Evolutionary conservation across 2,329 filamentous ascomycete genomes (phyloP).

Genomic region (Xylaria sp.): DNA sequence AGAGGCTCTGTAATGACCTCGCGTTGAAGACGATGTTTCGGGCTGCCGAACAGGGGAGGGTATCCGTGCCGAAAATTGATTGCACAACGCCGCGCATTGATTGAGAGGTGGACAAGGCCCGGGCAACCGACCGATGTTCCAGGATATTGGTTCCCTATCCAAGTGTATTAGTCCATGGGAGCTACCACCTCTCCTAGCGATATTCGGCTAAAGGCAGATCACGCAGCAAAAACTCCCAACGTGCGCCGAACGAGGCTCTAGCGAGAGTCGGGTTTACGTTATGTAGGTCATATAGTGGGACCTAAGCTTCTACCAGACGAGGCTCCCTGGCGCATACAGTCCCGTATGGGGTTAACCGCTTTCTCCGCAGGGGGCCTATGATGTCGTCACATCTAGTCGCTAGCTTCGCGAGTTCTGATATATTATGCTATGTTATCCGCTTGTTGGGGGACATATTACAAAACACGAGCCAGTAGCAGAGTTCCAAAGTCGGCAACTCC

Average conservation of each 20-base stretch:
- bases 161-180: constrained; percentile 38
- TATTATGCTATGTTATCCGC: not conserved
- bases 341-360: not conserved
- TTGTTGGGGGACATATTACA: not conserved
- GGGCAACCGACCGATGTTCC: constrained; percentile 55
- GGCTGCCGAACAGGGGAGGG: constrained; percentile 28
- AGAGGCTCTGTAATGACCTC: not conserved
- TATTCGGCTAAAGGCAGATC: constrained; percentile 57
- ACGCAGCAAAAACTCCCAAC: constrained; percentile 44
- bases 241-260: constrained; percentile 31
- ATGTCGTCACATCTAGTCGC: not conserved
- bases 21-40: constrained; percentile 14
- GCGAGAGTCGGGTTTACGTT: constrained; percentile 4
- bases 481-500: not conserved
- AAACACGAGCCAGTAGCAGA: not conserved
- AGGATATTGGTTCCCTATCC: constrained; percentile 42
- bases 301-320: constrained; percentile 9
- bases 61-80: constrained; percentile 34
- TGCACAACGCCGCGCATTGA: constrained; percentile 31
- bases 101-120: constrained; percentile 36
- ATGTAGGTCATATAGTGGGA: constrained; percentile 18
- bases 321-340: constrained; percentile 15
- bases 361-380: not conserved
- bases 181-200: constrained; percentile 37
- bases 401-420: not conserved